A percentile compares a stretch with the other conserved stretches of the same genome.
Evolutionary conservation across 768 basidiomycete genomes (phyloP).

Genomic region (Piloderma croceum): DNA sequence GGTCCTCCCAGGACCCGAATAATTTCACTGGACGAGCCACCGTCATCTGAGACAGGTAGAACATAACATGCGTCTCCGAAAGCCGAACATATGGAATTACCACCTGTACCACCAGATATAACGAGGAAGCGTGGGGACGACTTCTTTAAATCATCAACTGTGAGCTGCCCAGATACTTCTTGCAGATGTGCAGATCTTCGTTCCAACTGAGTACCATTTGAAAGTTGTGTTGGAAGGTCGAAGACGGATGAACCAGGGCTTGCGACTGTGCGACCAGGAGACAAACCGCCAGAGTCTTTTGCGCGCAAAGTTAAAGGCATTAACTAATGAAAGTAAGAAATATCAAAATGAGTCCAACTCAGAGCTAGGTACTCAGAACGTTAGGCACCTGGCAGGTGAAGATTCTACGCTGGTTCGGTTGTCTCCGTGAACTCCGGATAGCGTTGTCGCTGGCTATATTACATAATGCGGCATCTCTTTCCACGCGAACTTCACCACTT

Average conservation of each 20-base stretch:
- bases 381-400: too few relatives aligned
- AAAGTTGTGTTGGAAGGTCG: constrained; percentile 54
- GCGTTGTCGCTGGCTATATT: too few relatives aligned
- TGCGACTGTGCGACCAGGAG: too few relatives aligned
- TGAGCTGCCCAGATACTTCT: not conserved
- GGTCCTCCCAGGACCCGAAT: constrained; percentile 86
- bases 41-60: constrained; percentile 92
- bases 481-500: too few relatives aligned
- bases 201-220: constrained; percentile 3
- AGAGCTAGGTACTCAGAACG: too few relatives aligned
- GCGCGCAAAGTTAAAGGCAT: too few relatives aligned
- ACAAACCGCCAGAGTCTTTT: too few relatives aligned
- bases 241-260: constrained; percentile 74
- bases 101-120: constrained; percentile 91
- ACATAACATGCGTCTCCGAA: constrained; percentile 77
- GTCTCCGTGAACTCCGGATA: too few relatives aligned
- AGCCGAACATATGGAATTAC: constrained; percentile 84
- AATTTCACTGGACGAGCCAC: constrained; percentile 92
- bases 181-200: constrained; percentile 7
- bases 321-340: too few relatives aligned
- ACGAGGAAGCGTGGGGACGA: constrained; percentile 52
- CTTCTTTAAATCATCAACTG: constrained; percentile 7
- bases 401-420: too few relatives aligned
- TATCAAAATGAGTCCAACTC: too few relatives aligned
- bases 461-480: too few relatives aligned